A percentile compares a stretch with the other conserved stretches of the same genome.
Evolutionary conservation across 192 early-diverging fungal species (phyloP).

Genomic region (Chytriomyces confervae): DNA sequence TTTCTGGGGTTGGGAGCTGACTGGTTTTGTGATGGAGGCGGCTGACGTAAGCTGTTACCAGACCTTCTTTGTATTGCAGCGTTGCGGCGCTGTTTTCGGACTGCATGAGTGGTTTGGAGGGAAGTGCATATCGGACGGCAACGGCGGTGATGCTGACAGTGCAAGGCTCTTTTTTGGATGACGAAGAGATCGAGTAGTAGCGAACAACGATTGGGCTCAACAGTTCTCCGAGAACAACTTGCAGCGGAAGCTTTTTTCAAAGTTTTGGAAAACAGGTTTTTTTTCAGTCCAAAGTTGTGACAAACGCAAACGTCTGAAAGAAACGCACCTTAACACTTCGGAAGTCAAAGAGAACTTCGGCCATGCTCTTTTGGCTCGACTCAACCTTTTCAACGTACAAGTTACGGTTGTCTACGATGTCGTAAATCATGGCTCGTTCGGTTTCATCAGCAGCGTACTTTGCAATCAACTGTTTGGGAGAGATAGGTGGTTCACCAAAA

Average conservation of each 20-base stretch:
- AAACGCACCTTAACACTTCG: constrained; percentile 51
- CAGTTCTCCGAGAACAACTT: constrained; percentile 78
- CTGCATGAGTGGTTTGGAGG: constrained; percentile 15
- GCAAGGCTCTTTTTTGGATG: constrained; percentile 76
- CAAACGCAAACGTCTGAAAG: neutral
- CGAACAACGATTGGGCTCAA: constrained; percentile 83
- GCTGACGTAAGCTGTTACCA: constrained; percentile 84
- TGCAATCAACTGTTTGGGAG: constrained; percentile 45
- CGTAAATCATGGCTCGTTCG: constrained; percentile 46
- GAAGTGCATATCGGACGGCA: constrained; percentile 80
- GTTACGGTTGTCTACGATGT: constrained; percentile 50
- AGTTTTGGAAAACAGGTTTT: neutral
- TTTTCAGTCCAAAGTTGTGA: neutral
- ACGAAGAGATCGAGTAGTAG: constrained; percentile 98
- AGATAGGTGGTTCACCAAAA: neutral
- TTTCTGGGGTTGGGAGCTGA: neutral
- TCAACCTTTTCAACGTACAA: constrained; percentile 50
- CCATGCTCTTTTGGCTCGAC: constrained; percentile 65
- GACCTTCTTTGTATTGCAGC: constrained; percentile 64
- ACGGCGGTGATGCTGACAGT: constrained; percentile 86
- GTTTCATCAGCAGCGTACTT: constrained; percentile 53
- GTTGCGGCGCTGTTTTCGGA: neutral
- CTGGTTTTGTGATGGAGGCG: constrained; percentile 61
- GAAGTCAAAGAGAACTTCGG: constrained; percentile 77
- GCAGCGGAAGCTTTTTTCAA: constrained; percentile 70